Conservation (phyloP, 129 eudicot genomes). For the Smallanthus sonchifolius region DNA sequence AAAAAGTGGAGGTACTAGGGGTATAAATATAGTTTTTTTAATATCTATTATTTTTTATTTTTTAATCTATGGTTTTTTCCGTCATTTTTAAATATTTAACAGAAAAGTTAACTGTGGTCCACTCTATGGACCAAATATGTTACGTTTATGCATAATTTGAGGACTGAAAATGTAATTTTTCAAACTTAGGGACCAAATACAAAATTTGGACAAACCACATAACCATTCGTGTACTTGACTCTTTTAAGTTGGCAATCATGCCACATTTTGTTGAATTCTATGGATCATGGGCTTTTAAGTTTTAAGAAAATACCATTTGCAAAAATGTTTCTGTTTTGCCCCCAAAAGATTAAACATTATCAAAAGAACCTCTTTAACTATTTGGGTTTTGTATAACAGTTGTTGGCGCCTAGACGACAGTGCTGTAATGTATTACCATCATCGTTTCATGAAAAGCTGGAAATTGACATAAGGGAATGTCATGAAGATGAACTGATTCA, state of each 20-base stretch:
- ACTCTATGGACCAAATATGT: too few relatives aligned
- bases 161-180: too few relatives aligned
- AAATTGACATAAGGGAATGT: conserved; percentile 63
- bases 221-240: too few relatives aligned
- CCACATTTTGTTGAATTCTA: not conserved
- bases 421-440: conserved; percentile 70
- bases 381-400: conserved; percentile 31
- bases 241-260: not conserved
- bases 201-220: too few relatives aligned
- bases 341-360: not conserved
- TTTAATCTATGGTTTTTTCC: too few relatives aligned
- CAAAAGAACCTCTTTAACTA: not conserved
- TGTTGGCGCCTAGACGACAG: conserved; percentile 73
- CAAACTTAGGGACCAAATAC: too few relatives aligned
- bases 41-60: too few relatives aligned
- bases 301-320: not conserved
- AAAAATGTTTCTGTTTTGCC: conserved; percentile 1
- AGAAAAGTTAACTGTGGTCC: too few relatives aligned
- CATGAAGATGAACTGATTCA: conserved; percentile 55
- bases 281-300: not conserved
- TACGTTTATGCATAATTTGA: too few relatives aligned
- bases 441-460: conserved; percentile 36
- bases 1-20: too few relatives aligned
- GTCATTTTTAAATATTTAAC: too few relatives aligned
- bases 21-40: too few relatives aligned